phyloP scores from a whole-genome alignment of 495 filamentous ascomycete species.

The Amphirosellinia nigrospora region DNA sequence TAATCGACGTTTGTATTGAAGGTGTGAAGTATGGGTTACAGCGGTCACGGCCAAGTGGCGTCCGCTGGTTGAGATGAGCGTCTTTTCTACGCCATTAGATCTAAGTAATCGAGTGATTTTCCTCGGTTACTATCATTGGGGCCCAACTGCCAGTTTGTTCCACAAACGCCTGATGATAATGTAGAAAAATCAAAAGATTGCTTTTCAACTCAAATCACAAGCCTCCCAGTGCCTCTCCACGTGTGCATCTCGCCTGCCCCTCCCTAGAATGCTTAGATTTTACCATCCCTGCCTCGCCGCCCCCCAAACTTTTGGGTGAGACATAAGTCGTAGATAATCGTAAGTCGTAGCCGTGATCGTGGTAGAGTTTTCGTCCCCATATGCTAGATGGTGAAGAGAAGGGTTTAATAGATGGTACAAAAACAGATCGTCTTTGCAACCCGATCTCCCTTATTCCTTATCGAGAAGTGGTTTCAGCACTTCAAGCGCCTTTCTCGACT shows the following conservation, averaged over 20 bases:
- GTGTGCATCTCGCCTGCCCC: not conserved
- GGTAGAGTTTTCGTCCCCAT: not conserved
- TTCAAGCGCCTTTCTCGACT: constrained; percentile 71
- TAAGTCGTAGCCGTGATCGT: constrained; percentile 15
- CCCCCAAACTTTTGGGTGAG: constrained; percentile 5
- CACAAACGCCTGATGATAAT: constrained; percentile 18
- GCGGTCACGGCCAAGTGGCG: not conserved
- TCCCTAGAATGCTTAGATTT: not conserved
- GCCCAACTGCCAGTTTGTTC: not conserved
- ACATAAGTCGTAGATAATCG: constrained; percentile 8
- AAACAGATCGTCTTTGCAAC: not conserved
- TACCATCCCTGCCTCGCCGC: not conserved
- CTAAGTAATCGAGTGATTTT: not conserved
- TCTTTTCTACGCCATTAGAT: not conserved
- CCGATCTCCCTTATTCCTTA: constrained; percentile 28
- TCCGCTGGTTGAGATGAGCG: not conserved
- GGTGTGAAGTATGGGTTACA: too few species aligned
- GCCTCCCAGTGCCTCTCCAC: constrained; percentile 1
- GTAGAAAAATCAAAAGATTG: not conserved
- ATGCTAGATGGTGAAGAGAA: not conserved
- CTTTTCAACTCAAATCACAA: not conserved
- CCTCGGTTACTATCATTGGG: not conserved
- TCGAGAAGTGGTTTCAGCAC: constrained; percentile 61
- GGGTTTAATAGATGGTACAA: not conserved
- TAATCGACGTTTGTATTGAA: not conserved